Evolutionary conservation across 495 filamentous ascomycete species (phyloP).

Genomic region (Trypethelium eluteriae): DNA sequence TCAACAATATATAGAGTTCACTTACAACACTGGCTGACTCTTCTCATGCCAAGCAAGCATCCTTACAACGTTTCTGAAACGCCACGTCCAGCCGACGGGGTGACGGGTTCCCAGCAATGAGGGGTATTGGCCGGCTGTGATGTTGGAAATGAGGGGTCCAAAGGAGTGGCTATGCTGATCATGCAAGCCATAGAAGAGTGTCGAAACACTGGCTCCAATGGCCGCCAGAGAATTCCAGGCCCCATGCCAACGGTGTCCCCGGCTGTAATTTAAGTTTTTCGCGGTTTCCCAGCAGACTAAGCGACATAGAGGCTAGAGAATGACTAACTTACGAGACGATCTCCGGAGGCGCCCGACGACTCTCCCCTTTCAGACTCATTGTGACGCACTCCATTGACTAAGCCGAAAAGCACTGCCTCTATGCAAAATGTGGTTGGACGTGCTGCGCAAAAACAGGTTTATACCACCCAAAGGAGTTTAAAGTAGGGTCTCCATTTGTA

Average conservation of each 20-base stretch:
- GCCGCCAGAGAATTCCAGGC: neutral
- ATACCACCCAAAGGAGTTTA: neutral
- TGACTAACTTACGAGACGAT: slow-evolving; percentile 5
- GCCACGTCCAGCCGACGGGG: slow-evolving; percentile 3
- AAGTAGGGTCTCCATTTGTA: neutral
- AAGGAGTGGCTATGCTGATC: slow-evolving; percentile 10
- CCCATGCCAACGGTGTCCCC: neutral
- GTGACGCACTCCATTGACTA: neutral
- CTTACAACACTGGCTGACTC: slow-evolving; percentile 1
- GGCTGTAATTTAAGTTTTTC: neutral
- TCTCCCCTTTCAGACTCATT: neutral
- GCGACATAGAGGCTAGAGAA: neutral
- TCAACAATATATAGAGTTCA: slow-evolving; percentile 8
- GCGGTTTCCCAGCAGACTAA: neutral
- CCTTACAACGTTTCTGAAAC: slow-evolving; percentile 11
- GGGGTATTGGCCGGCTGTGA: neutral
- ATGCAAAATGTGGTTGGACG: neutral
- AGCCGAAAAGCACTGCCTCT: neutral
- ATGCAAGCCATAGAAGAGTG: slow-evolving; percentile 4
- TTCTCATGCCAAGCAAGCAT: slow-evolving; percentile 4
- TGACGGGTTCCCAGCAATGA: neutral
- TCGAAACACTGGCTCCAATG: slow-evolving; percentile 4
- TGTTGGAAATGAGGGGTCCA: slow-evolving; percentile 12
- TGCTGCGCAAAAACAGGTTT: neutral
- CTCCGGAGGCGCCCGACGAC: neutral